Evolutionary conservation across 1,139 yeast species (phyloP), one percentile per base, ranked within the genome.

Genomic region (Eremothecium gossypii): DNA sequence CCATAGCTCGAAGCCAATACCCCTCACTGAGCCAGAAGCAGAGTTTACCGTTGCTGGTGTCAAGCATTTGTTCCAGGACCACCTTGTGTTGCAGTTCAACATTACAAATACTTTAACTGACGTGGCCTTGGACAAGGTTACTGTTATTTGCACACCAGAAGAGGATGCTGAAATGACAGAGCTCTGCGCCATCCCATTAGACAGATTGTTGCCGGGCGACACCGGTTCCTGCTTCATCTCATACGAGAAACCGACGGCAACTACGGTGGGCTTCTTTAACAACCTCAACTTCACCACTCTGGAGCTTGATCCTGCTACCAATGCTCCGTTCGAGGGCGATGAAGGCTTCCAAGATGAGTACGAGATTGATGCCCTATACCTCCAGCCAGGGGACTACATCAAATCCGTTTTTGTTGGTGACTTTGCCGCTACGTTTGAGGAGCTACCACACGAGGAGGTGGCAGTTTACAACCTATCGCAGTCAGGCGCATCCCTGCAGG

Each of bases 341-440:
- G 94, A 83, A 55, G 96, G 96, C 2, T 86, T 82, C 74, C 82
- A 84, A 46, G 98, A 91, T 63, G 96, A 87, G 64, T 91, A 89
- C 65, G 93, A 83, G 60, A 76, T 91, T 51, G 96, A 89, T 61
- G 83, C 83, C 49, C 70, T 89, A 59, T 80, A 77, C 46, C 61
- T 91, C 42, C 68, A 68, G 32, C 83, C 93, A 10, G 95, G 96
- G 38, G 96, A 87, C 62, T 91, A 80, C 64, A 71, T 87, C 44
- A 65, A 68, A 43, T 95, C 96, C 41, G 71, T 86, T 28, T 87
- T 78, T 61, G 76, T 83, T 49, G 85, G 93, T 42, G 77, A 79
- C 65, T 89, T 89, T 61, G 76, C 83, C 7, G 70, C 76, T 41
- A 67, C 76, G 31, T 89, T 83, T 71, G 95, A 85, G 54, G 85